A percentile compares a stretch with the other conserved stretches of the same genome.
Evolutionary conservation across 306 rosid genomes (phyloP).

Genomic region (Astragalus membranaceus): DNA sequence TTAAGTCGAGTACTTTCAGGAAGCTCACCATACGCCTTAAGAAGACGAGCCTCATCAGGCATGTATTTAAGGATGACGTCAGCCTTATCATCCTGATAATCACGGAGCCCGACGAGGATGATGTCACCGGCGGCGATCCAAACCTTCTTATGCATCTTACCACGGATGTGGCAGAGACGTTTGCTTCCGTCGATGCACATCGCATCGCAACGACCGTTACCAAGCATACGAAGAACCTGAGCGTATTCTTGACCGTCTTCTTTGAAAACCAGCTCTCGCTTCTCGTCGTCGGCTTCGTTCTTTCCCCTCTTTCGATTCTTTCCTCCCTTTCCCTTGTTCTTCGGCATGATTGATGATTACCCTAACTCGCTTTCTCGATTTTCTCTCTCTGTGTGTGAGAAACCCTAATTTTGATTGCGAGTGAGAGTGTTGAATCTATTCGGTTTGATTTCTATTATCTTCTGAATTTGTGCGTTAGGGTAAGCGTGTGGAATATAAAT

Average conservation of each 20-base stretch:
- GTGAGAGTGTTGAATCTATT: too few relatives aligned
- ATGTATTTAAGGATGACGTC: not conserved
- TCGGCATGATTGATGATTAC: not conserved
- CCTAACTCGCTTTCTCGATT: too few relatives aligned
- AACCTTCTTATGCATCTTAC: constrained; percentile 5
- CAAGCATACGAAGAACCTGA: not conserved
- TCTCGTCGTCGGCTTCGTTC: constrained; percentile 10
- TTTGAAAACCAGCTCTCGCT: not conserved
- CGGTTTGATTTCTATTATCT: too few relatives aligned
- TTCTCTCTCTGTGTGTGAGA: too few relatives aligned
- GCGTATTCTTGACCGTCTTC: constrained; percentile 10
- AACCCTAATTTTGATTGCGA: too few relatives aligned
- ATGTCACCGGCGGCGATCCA: constrained; percentile 2
- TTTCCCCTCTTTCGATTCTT: constrained; percentile 1
- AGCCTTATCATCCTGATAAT: constrained; percentile 1
- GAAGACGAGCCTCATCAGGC: not conserved
- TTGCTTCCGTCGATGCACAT: not conserved
- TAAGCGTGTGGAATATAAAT: too few relatives aligned
- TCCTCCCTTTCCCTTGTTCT: constrained; percentile 16
- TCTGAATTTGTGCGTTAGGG: too few relatives aligned
- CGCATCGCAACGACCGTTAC: not conserved
- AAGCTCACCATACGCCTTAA: not conserved
- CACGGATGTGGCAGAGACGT: not conserved
- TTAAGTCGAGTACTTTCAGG: not conserved
- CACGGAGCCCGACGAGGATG: not conserved